Percentiles rank a stretch among this genome's conserved stretches.
Conservation (phyloP, 2,329 filamentous ascomycete genomes). For the Monilinia fructigena region DNA sequence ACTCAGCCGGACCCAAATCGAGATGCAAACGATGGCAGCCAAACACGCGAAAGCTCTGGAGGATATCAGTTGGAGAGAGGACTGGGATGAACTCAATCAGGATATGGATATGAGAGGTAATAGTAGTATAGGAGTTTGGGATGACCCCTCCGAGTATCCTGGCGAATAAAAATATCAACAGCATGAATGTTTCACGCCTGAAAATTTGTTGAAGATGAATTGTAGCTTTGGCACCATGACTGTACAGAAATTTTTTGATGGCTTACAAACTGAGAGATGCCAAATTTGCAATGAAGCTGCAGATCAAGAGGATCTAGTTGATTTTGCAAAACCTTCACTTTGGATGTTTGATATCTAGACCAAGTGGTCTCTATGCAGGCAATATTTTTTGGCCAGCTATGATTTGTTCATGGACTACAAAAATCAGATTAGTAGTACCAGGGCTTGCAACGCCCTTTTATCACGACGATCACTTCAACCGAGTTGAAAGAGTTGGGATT, state of each 20-base stretch:
- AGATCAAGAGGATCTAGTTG: background rate
- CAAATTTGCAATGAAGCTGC: background rate
- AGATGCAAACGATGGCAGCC: slow-evolving; percentile 61
- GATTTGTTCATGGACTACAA: background rate
- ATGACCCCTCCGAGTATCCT: slow-evolving; percentile 1
- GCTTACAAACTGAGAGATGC: background rate
- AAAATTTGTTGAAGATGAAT: background rate
- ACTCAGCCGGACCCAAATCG: slow-evolving; percentile 60
- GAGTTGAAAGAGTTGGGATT: background rate
- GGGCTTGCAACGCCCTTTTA: background rate
- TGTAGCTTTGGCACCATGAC: background rate
- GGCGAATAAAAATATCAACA: slow-evolving; percentile 6
- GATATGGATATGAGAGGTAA: slow-evolving; percentile 26
- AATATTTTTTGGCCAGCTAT: background rate
- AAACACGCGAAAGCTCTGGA: slow-evolving; percentile 52
- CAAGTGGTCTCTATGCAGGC: background rate
- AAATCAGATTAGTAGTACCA: background rate
- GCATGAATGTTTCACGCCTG: background rate
- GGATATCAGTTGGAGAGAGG: slow-evolving; percentile 56
- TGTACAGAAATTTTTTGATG: background rate
- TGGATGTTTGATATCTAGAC: background rate
- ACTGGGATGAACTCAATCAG: slow-evolving; percentile 55
- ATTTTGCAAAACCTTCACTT: background rate
- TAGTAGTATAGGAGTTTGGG: slow-evolving; percentile 16
- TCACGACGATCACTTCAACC: background rate